A percentile compares a stretch with the other conserved stretches of the same genome.
phyloP scores from a whole-genome alignment of 2,329 filamentous ascomycete species.

The Alternaria novae-zelandiae region DNA sequence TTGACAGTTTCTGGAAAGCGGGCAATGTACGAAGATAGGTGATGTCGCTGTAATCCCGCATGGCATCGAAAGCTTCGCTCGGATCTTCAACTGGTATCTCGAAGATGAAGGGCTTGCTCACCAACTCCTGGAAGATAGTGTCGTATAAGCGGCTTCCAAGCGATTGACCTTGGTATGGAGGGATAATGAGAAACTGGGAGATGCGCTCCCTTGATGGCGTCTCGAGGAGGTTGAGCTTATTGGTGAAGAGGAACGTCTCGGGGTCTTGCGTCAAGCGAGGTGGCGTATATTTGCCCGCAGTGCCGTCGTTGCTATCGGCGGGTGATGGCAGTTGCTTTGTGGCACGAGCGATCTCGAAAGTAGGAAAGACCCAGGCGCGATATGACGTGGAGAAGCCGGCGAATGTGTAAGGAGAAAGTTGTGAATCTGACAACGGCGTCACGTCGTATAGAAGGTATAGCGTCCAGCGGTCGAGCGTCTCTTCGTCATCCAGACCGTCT shows the following conservation, averaged over 20 bases:
- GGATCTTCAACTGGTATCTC: slow-evolving; percentile 96
- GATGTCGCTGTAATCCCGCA: slow-evolving; percentile 78
- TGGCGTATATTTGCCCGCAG: slow-evolving; percentile 50
- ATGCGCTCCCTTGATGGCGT: slow-evolving; percentile 82
- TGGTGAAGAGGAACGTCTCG: slow-evolving; percentile 38
- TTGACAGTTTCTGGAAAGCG: slow-evolving; percentile 62
- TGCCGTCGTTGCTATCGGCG: slow-evolving; percentile 34
- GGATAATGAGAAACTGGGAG: slow-evolving; percentile 91
- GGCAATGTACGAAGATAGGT: slow-evolving; percentile 65
- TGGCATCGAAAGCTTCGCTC: slow-evolving; percentile 81
- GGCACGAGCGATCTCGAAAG: slow-evolving; percentile 48
- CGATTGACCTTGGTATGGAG: slow-evolving; percentile 81
- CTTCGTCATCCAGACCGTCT: slow-evolving; percentile 72
- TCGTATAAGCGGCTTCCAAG: slow-evolving; percentile 83
- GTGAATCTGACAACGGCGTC: slow-evolving; percentile 36
- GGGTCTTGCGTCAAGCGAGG: slow-evolving; percentile 36
- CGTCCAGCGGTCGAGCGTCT: slow-evolving; percentile 81
- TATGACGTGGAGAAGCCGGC: slow-evolving; percentile 92
- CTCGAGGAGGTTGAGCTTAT: slow-evolving; percentile 57
- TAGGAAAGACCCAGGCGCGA: slow-evolving; percentile 74
- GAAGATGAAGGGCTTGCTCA: slow-evolving; percentile 70
- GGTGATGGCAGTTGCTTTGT: slow-evolving; percentile 44
- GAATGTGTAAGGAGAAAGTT: slow-evolving; percentile 68
- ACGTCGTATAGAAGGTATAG: slow-evolving; percentile 74
- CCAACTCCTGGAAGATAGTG: slow-evolving; percentile 74